Evolutionary conservation across 345 rosid genomes (phyloP).

Genomic region (Gossypium rotundifolium): DNA sequence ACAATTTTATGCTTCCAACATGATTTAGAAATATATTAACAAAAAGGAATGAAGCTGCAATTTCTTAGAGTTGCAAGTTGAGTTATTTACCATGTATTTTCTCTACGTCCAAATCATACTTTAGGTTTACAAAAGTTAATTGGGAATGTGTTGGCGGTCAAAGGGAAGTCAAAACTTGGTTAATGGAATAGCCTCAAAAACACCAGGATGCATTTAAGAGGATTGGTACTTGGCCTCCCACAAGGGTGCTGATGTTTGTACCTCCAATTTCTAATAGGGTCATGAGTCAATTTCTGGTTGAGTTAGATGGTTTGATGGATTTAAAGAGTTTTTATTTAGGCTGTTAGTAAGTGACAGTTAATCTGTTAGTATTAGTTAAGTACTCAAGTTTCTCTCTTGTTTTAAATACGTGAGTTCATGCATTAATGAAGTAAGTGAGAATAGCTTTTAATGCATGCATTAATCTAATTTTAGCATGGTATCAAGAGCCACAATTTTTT

Average conservation of each 20-base stretch:
- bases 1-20: background rate
- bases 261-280: constrained; percentile 95
- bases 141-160: constrained; percentile 56
- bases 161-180: constrained; percentile 35
- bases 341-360: too few species aligned
- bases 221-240: constrained; percentile 69
- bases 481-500: too few species aligned
- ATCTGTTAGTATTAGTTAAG: too few species aligned
- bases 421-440: too few species aligned
- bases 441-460: too few species aligned
- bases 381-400: too few species aligned
- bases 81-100: background rate
- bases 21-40: background rate
- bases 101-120: constrained; percentile 49
- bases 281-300: constrained; percentile 88
- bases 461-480: too few species aligned
- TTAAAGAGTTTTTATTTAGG: too few species aligned
- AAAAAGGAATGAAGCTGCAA: background rate
- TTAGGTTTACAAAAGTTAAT: constrained; percentile 76
- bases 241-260: constrained; percentile 78
- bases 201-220: constrained; percentile 69
- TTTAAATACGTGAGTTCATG: too few species aligned
- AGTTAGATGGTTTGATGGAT: too few species aligned
- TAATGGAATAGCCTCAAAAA: constrained; percentile 89
- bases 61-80: constrained; percentile 1